A percentile compares a stretch with the other conserved stretches of the same genome.
Evolutionary conservation across 257 asterid genomes (phyloP).

Genomic region (Cruciata laevipes): DNA sequence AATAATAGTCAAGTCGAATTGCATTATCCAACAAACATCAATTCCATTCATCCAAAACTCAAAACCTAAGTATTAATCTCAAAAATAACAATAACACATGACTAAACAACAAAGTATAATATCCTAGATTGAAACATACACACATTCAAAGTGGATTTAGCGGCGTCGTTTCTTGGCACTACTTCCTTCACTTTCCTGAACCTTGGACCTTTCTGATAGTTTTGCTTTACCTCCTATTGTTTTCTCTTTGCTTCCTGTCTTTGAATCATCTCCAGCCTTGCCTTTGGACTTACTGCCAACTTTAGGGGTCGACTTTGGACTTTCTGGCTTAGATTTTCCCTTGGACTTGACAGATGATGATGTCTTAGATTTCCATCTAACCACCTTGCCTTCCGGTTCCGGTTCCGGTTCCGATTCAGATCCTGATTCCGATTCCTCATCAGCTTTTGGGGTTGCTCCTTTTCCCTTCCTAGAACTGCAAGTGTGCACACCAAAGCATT

Average conservation of each 20-base stretch:
- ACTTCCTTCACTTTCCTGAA: slow-evolving; percentile 43
- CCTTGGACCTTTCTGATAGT: slow-evolving; percentile 32
- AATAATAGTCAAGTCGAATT: no score
- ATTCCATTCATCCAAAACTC: neutral
- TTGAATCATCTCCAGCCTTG: slow-evolving; percentile 32
- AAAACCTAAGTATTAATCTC: neutral
- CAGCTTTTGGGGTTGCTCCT: slow-evolving; percentile 36
- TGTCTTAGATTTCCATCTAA: slow-evolving; percentile 20
- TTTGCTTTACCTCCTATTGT: slow-evolving; percentile 32
- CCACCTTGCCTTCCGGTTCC: slow-evolving; percentile 31
- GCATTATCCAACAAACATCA: neutral
- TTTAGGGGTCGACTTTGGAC: slow-evolving; percentile 29
- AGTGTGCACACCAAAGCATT: neutral
- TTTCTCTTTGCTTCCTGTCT: slow-evolving; percentile 42
- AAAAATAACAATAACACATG: no score
- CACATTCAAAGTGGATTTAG: no score
- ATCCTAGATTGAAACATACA: no score
- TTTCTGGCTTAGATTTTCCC: slow-evolving; percentile 46
- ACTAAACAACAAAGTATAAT: neutral
- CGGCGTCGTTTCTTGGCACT: slow-evolving; percentile 52
- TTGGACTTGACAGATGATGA: slow-evolving; percentile 42
- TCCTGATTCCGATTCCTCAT: slow-evolving; percentile 38
- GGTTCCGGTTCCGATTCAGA: slow-evolving; percentile 29
- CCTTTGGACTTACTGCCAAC: slow-evolving; percentile 28
- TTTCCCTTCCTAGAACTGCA: slow-evolving; percentile 41